A percentile compares a stretch with the other conserved stretches of the same genome.
Conservation (phyloP, 2,329 filamentous ascomycete species). For the Sarocladiaceae sp. region DNA sequence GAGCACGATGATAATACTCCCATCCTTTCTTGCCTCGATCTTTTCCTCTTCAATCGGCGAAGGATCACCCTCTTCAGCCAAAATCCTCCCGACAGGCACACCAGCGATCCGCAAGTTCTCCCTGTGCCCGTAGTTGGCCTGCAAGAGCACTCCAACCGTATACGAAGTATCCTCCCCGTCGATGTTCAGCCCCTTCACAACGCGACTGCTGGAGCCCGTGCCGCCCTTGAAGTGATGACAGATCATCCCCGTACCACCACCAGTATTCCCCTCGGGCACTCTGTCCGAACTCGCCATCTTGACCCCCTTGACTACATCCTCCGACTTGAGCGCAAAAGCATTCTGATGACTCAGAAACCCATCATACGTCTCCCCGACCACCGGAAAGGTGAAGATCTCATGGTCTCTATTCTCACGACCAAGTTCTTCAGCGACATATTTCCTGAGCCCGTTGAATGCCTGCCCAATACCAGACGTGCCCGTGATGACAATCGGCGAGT, state of each 20-base stretch:
- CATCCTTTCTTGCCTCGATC: constrained; percentile 50
- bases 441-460: constrained; percentile 52
- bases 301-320: constrained; percentile 49
- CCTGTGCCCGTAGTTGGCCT: constrained; percentile 58
- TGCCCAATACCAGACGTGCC: constrained; percentile 51
- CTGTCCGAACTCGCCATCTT: constrained; percentile 40
- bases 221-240: constrained; percentile 62
- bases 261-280: constrained; percentile 55
- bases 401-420: constrained; percentile 31
- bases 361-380: constrained; percentile 59
- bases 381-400: constrained; percentile 51
- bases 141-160: constrained; percentile 55
- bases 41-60: constrained; percentile 17
- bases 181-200: constrained; percentile 12
- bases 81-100: constrained; percentile 53
- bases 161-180: too few relatives aligned
- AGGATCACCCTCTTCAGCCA: constrained; percentile 36
- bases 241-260: constrained; percentile 61
- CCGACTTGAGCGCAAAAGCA: constrained; percentile 47
- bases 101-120: constrained; percentile 52
- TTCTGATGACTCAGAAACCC: constrained; percentile 53
- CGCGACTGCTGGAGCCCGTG: constrained; percentile 55
- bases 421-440: constrained; percentile 45
- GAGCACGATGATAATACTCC: constrained; percentile 56
- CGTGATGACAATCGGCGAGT: constrained; percentile 53